A percentile compares a stretch with the other conserved stretches of the same genome.
phyloP scores from a whole-genome alignment of 345 rosid species.

The Durio zibethinus region DNA sequence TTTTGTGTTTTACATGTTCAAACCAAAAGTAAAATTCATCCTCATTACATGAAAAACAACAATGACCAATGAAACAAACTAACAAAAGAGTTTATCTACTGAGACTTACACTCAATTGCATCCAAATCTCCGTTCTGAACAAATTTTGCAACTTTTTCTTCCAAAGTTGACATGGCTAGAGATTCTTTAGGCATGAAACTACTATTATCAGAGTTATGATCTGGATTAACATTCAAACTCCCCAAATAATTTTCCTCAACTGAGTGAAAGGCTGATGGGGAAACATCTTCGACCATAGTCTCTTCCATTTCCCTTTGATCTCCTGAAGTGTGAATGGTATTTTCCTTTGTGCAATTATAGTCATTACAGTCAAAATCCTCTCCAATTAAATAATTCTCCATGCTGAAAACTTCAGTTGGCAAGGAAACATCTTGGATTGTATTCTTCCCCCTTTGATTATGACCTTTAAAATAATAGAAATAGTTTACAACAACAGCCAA shows the following conservation, averaged over 20 bases:
- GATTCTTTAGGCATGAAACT: slow-evolving; percentile 22
- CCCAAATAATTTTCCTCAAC: slow-evolving; percentile 16
- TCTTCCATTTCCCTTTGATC: slow-evolving; percentile 29
- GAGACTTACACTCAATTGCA: slow-evolving; percentile 47
- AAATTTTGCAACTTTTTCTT: slow-evolving; percentile 59
- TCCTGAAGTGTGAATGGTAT: slow-evolving; percentile 9
- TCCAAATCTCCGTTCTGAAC: slow-evolving; percentile 70
- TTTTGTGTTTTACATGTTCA: background rate
- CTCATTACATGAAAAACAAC: background rate
- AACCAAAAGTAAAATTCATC: background rate
- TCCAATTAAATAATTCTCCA: background rate
- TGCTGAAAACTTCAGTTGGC: slow-evolving; percentile 15
- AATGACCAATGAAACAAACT: background rate
- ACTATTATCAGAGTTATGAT: slow-evolving; percentile 20
- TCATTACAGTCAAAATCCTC: slow-evolving; percentile 5
- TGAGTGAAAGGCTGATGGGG: background rate
- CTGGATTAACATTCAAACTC: slow-evolving; percentile 14
- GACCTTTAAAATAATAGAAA: slow-evolving; percentile 34
- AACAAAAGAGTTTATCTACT: background rate
- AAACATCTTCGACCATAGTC: slow-evolving; percentile 19
- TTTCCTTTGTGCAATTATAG: slow-evolving; percentile 17
- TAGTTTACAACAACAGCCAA: slow-evolving; percentile 13
- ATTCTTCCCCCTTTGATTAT: slow-evolving; percentile 28
- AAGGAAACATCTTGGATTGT: slow-evolving; percentile 19
- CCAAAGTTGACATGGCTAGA: slow-evolving; percentile 37